A percentile compares a stretch with the other conserved stretches of the same genome.
Conservation (phyloP, 1,139 yeast species). For the Pichia sp. region DNA sequence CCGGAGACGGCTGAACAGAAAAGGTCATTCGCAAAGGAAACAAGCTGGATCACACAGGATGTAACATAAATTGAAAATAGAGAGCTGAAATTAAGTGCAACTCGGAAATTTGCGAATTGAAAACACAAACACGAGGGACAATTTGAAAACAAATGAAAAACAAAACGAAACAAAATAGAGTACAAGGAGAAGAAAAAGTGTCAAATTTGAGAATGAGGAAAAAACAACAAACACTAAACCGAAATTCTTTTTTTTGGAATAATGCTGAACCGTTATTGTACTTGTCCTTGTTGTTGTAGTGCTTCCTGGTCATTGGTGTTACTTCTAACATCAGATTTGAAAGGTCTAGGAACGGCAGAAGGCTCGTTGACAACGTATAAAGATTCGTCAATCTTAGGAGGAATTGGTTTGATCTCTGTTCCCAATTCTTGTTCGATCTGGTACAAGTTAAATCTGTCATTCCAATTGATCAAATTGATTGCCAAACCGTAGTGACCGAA, state of each 20-base stretch:
- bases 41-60: not conserved
- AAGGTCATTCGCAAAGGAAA: not conserved
- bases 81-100: not conserved
- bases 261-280: conserved; percentile 18
- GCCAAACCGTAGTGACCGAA: conserved; percentile 98
- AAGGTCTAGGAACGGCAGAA: conserved; percentile 79
- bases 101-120: not conserved
- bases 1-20: not conserved
- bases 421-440: conserved; percentile 97
- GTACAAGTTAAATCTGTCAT: conserved; percentile 88
- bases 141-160: conserved; percentile 1
- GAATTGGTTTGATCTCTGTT: conserved; percentile 95
- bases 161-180: conserved; percentile 6
- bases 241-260: not conserved
- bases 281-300: conserved; percentile 38
- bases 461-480: conserved; percentile 93
- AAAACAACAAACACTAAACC: not conserved
- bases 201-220: not conserved
- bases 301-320: conserved; percentile 35
- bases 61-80: not conserved
- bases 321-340: conserved; percentile 57
- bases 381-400: conserved; percentile 80
- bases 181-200: not conserved
- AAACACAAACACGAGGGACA: conserved; percentile 1
- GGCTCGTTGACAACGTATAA: conserved; percentile 84